These are phyloP conservation scores for Teunomyces barrocoloradensis DNA, from an alignment of 805 yeast species.

Conservation along the genomic window DNA sequence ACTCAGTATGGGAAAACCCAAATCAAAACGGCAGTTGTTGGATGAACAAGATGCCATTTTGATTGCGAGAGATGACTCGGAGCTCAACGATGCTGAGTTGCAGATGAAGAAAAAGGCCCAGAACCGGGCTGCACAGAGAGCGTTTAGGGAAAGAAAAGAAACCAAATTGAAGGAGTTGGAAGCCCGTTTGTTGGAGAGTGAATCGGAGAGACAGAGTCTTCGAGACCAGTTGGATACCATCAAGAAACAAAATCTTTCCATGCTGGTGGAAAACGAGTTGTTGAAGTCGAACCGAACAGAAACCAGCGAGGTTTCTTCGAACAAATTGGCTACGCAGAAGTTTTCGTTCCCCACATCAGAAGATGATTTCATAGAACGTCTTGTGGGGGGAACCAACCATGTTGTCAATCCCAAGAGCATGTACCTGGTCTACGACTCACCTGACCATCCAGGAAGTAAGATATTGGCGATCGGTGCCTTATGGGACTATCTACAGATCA, in stretches of 20 bases:
- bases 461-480: constrained; percentile 73
- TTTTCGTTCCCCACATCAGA: constrained; percentile 36
- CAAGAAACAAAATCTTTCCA: constrained; percentile 52
- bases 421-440: constrained; percentile 34
- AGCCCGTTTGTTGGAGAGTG: constrained; percentile 54
- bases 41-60: constrained; percentile 38
- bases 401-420: constrained; percentile 16
- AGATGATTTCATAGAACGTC: constrained; percentile 29
- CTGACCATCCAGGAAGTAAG: constrained; percentile 41
- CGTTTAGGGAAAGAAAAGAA: constrained; percentile 81
- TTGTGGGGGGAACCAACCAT: constrained; percentile 27
- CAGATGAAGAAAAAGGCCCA: constrained; percentile 67
- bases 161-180: constrained; percentile 67
- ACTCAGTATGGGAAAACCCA: not conserved
- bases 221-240: constrained; percentile 48
- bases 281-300: constrained; percentile 35
- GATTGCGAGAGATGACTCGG: constrained; percentile 36
- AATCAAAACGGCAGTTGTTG: constrained; percentile 22
- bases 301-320: not conserved
- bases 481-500: constrained; percentile 70
- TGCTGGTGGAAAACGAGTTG: constrained; percentile 61
- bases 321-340: constrained; percentile 8
- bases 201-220: constrained; percentile 48
- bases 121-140: constrained; percentile 84
- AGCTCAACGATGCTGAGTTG: constrained; percentile 40